phyloP scores from a whole-genome alignment of 306 rosid species.

The Rosa persica region DNA sequence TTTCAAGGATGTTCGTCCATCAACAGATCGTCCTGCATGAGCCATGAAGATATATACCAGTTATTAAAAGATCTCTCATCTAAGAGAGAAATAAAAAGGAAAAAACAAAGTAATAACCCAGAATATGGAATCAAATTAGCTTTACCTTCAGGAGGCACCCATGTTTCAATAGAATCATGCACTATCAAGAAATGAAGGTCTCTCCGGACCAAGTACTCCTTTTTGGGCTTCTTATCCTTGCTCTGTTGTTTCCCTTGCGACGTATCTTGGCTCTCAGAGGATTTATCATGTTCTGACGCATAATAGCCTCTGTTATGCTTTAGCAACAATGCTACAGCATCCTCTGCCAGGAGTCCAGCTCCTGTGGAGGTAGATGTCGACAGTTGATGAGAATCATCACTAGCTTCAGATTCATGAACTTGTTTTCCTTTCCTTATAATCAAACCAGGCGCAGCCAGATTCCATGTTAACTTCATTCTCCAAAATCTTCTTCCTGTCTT shows the following conservation, averaged over 20 bases:
- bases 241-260: conserved; percentile 20
- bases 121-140: conserved; percentile 14
- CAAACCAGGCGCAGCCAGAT: conserved; percentile 74
- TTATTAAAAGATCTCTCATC: conserved; percentile 1
- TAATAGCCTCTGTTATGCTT: conserved; percentile 68
- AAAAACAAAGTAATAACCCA: conserved; percentile 5
- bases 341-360: conserved; percentile 65
- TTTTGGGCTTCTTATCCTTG: conserved; percentile 52
- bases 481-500: conserved; percentile 72
- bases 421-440: conserved; percentile 85
- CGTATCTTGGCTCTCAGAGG: conserved; percentile 37
- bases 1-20: conserved; percentile 83
- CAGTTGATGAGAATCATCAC: conserved; percentile 40
- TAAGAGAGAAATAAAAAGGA: not conserved
- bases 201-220: conserved; percentile 84
- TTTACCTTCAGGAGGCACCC: conserved; percentile 94
- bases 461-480: conserved; percentile 33
- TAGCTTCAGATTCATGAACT: conserved; percentile 46
- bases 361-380: conserved; percentile 44
- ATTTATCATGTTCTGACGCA: conserved; percentile 45
- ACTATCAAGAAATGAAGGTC: conserved; percentile 64
- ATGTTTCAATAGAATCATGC: conserved; percentile 51
- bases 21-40: conserved; percentile 91
- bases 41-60: conserved; percentile 9
- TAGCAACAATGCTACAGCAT: conserved; percentile 90